These are phyloP conservation scores for Pichia scutulata DNA, from an alignment of 805 yeast genomes.

Conservation along the genomic window DNA sequence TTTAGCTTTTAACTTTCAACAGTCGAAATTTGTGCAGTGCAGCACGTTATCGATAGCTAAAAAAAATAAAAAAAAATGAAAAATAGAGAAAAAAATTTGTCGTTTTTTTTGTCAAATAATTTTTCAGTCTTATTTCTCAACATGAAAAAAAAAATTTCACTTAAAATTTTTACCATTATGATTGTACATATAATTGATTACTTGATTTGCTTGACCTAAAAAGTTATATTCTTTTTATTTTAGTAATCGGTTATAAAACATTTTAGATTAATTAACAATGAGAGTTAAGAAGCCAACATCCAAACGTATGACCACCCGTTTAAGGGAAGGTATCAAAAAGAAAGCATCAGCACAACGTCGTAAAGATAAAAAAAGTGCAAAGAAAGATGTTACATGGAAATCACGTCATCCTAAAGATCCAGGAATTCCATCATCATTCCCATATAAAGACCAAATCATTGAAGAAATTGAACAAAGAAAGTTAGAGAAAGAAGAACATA, in stretches of 20 bases:
- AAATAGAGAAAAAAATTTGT: no score
- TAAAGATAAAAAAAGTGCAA: constrained; percentile 73
- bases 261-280: constrained; percentile 14
- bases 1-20: no score
- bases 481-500: constrained; percentile 47
- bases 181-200: not conserved
- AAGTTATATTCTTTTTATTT: not conserved
- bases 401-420: constrained; percentile 79
- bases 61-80: no score
- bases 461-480: constrained; percentile 61
- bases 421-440: constrained; percentile 92
- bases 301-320: constrained; percentile 84
- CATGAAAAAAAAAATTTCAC: not conserved
- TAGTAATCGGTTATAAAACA: not conserved
- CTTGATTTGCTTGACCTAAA: not conserved
- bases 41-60: no score
- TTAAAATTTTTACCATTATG: not conserved
- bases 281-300: constrained; percentile 54
- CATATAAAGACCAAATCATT: constrained; percentile 81
- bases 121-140: not conserved
- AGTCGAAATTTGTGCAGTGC: no score
- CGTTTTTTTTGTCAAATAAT: no score
- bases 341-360: constrained; percentile 88
- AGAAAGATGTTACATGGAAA: constrained; percentile 92
- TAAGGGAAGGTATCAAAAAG: constrained; percentile 94